Evolutionary conservation across 2,329 filamentous ascomycete genomes (phyloP).

Genomic region (Curvularia hawaiiensis): DNA sequence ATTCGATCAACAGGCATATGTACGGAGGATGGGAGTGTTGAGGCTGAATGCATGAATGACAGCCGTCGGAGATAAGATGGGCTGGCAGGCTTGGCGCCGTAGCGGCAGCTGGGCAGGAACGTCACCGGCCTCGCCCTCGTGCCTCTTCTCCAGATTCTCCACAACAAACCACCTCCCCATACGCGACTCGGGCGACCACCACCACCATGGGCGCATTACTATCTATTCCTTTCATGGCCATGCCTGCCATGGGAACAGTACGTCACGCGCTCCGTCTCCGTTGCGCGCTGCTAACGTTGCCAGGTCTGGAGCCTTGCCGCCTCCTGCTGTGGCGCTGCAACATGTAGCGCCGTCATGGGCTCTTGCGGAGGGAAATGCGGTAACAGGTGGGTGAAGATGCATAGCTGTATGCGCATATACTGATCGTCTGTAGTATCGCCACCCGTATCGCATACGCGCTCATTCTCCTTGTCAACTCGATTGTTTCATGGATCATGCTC

Average conservation of each 20-base stretch:
- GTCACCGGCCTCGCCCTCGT: conserved; percentile 24
- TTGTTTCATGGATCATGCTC: conserved; percentile 98
- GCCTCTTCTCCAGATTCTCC: conserved; percentile 15
- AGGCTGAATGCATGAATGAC: conserved; percentile 10
- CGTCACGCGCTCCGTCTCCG: conserved; percentile 43
- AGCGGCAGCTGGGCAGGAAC: conserved; percentile 24
- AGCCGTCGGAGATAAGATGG: conserved; percentile 28
- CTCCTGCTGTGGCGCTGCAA: conserved; percentile 95
- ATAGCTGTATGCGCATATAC: neutral
- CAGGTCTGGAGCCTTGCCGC: conserved; percentile 78
- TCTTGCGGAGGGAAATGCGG: conserved; percentile 90
- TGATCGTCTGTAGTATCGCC: conserved; percentile 69
- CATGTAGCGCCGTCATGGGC: conserved; percentile 93
- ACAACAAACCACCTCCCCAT: conserved; percentile 15
- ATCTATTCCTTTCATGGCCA: conserved; percentile 84
- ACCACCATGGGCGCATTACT: conserved; percentile 87
- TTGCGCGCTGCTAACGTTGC: conserved; percentile 31
- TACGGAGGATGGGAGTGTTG: conserved; percentile 6
- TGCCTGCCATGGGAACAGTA: conserved; percentile 88
- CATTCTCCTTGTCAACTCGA: conserved; percentile 94
- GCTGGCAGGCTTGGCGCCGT: conserved; percentile 20
- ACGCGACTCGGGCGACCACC: conserved; percentile 19
- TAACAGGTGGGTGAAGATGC: conserved; percentile 69
- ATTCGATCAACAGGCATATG: neutral
- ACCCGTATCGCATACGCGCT: conserved; percentile 97